A percentile compares a stretch with the other conserved stretches of the same genome.
phyloP scores from a whole-genome alignment of 78 protist genomes.

The Chrysochromulina tobinii region DNA sequence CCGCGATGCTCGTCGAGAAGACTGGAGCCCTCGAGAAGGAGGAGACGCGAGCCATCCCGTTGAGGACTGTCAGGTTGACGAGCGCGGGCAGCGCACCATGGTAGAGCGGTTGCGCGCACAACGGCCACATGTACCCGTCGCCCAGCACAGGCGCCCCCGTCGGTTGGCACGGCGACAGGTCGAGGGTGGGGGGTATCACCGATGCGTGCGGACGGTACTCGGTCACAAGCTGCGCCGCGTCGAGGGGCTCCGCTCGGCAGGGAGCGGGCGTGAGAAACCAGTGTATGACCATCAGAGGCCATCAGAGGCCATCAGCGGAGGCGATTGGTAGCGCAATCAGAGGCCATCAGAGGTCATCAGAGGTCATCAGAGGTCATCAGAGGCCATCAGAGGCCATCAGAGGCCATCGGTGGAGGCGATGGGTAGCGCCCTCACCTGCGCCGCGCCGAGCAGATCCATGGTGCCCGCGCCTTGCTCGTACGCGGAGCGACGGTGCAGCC shows the following conservation, averaged over 20 bases:
- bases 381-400: too few relatives aligned
- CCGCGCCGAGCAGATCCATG: constrained; percentile 46
- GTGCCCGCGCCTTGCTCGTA: constrained; percentile 86
- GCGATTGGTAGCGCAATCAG: too few relatives aligned
- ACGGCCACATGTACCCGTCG: constrained; percentile 84
- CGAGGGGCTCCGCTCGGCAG: too few relatives aligned
- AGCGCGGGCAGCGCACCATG: constrained; percentile 60
- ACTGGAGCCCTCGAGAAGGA: too few relatives aligned
- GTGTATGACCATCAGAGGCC: too few relatives aligned
- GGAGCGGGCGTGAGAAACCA: too few relatives aligned
- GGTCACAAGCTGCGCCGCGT: neutral
- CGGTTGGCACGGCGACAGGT: neutral
- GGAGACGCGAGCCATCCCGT: constrained; percentile 12
- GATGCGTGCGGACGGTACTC: neutral
- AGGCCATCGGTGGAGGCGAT: too few relatives aligned
- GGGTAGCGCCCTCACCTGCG: neutral
- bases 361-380: too few relatives aligned
- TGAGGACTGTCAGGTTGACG: constrained; percentile 82
- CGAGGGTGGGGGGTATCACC: neutral
- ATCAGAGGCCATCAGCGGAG: too few relatives aligned
- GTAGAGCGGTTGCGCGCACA: constrained; percentile 82
- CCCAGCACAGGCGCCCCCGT: constrained; percentile 18
- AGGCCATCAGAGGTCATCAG: too few relatives aligned
- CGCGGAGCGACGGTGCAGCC: neutral
- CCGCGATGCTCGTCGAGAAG: too few relatives aligned